Evolutionary conservation across 257 asterid genomes (phyloP).

Genomic region (Perilla frutescens): DNA sequence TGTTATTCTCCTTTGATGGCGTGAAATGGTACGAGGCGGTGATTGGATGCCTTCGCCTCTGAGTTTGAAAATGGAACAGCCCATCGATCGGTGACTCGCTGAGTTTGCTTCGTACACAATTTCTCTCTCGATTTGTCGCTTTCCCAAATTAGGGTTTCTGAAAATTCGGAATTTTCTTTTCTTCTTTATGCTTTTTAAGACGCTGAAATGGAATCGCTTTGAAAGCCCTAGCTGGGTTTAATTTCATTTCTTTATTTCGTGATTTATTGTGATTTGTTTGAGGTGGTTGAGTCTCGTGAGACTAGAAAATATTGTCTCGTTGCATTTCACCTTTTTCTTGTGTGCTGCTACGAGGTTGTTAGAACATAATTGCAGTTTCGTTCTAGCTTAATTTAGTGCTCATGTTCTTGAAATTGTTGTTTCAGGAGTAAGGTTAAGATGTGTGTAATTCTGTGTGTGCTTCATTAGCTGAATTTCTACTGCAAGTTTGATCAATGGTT

Average conservation of each 20-base stretch:
- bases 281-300: slow-evolving; percentile 3
- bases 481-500: background rate
- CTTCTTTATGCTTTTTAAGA: background rate
- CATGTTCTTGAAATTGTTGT: background rate
- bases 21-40: slow-evolving; percentile 32
- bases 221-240: background rate
- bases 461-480: background rate
- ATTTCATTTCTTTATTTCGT: background rate
- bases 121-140: slow-evolving; percentile 7
- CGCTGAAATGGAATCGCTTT: background rate
- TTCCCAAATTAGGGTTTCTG: slow-evolving; percentile 31
- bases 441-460: background rate
- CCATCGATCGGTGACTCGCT: slow-evolving; percentile 24
- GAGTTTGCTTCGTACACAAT: background rate
- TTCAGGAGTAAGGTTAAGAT: background rate
- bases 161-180: background rate
- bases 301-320: background rate
- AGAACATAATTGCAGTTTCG: background rate
- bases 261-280: background rate
- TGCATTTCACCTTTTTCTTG: background rate
- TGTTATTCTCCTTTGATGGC: slow-evolving; percentile 54
- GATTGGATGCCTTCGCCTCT: slow-evolving; percentile 27
- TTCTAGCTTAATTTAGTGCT: background rate
- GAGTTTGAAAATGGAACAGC: slow-evolving; percentile 24
- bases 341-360: background rate